These are phyloP conservation scores for Mycocentrospora acerina DNA, from an alignment of 2,329 filamentous ascomycete genomes.

Conservation along the genomic window DNA sequence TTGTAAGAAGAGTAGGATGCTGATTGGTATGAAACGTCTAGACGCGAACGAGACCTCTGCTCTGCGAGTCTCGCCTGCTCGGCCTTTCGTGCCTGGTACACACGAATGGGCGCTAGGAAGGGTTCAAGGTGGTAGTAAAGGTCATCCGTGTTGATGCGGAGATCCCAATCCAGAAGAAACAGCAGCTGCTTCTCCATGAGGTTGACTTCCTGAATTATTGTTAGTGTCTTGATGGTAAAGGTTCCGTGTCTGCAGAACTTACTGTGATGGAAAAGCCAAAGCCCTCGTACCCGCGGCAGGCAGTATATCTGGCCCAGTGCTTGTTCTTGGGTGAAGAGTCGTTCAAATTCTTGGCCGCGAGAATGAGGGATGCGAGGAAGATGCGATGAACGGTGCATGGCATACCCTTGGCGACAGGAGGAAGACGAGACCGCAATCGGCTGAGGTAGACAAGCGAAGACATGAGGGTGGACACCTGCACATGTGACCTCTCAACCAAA, in stretches of 20 bases:
- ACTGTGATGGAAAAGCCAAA: constrained; percentile 86
- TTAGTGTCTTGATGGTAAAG: no score
- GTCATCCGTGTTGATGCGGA: constrained; percentile 80
- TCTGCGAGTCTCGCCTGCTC: constrained; percentile 55
- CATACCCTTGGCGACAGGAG: constrained; percentile 93
- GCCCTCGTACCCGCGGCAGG: constrained; percentile 68
- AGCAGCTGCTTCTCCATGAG: constrained; percentile 99
- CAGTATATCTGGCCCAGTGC: constrained; percentile 96
- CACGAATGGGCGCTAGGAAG: constrained; percentile 83
- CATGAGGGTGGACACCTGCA: constrained; percentile 97
- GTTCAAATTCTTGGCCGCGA: constrained; percentile 95
- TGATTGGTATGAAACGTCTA: constrained; percentile 38
- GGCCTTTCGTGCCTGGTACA: constrained; percentile 55
- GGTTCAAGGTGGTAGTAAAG: constrained; percentile 83
- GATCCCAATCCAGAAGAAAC: constrained; percentile 89
- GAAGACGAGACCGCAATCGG: constrained; percentile 79
- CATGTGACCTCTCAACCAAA: constrained; percentile 88
- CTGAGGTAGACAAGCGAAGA: constrained; percentile 91
- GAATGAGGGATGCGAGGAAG: constrained; percentile 84
- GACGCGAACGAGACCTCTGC: constrained; percentile 44
- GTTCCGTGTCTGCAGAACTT: no score
- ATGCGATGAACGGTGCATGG: constrained; percentile 96
- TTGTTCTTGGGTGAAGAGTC: constrained; percentile 99
- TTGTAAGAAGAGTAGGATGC: constrained; percentile 38
- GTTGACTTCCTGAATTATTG: constrained; percentile 70